These are phyloP conservation scores for Haberlea rhodopensis DNA, from an alignment of 257 asterid species.

Conservation along the genomic window DNA sequence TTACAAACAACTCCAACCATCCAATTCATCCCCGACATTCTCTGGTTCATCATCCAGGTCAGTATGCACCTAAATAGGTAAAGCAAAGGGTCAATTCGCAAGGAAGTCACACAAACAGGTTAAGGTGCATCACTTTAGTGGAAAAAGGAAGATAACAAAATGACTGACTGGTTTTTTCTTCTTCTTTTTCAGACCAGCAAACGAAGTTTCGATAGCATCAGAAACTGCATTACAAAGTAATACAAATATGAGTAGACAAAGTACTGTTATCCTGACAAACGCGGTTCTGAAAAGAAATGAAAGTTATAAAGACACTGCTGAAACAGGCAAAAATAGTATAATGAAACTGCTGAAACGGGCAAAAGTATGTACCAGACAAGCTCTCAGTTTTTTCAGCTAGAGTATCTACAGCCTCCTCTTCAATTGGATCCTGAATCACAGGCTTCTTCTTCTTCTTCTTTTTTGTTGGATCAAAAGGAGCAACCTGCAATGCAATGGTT, in stretches of 20 bases:
- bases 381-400: constrained; percentile 68
- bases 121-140: background rate
- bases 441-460: constrained; percentile 93
- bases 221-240: constrained; percentile 47
- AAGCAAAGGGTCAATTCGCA: background rate
- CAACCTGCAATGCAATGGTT: constrained; percentile 45
- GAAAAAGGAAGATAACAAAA: background rate
- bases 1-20: constrained; percentile 42
- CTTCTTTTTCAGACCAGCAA: constrained; percentile 79
- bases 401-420: constrained; percentile 59
- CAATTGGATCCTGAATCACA: constrained; percentile 63
- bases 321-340: too few relatives aligned
- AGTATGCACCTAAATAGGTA: constrained; percentile 52
- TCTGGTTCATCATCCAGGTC: constrained; percentile 76
- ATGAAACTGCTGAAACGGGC: background rate
- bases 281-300: background rate
- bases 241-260: background rate
- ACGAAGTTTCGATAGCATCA: constrained; percentile 58
- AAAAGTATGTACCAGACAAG: constrained; percentile 48
- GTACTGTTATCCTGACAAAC: background rate
- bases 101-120: background rate
- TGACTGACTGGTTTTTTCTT: constrained; percentile 69
- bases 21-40: constrained; percentile 50
- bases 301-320: background rate
- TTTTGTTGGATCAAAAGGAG: constrained; percentile 81